Evolutionary conservation across 805 yeast species (phyloP).

Genomic region (Starmera quercuum): DNA sequence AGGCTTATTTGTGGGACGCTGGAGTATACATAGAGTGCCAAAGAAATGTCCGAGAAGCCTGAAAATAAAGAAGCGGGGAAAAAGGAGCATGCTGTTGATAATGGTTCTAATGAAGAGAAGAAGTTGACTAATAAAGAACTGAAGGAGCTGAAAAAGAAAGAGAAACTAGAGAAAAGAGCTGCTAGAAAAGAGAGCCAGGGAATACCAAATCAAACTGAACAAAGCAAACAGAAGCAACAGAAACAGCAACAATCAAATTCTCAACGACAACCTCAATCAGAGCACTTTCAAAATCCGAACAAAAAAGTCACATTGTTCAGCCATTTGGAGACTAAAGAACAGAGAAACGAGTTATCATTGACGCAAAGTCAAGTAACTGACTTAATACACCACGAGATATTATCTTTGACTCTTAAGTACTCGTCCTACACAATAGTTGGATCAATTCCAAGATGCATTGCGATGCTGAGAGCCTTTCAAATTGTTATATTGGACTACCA

Average conservation of each 20-base stretch:
- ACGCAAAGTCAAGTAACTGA: constrained; percentile 21
- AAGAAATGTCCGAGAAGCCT: no score
- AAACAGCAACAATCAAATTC: constrained; percentile 33
- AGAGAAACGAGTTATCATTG: constrained; percentile 38
- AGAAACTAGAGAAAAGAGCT: constrained; percentile 88
- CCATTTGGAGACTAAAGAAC: constrained; percentile 75
- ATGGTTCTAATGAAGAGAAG: constrained; percentile 14
- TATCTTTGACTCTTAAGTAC: constrained; percentile 69
- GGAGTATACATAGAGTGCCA: no score
- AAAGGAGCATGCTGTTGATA: constrained; percentile 1
- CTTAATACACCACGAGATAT: constrained; percentile 80
- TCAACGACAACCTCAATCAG: constrained; percentile 41
- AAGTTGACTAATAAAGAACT: constrained; percentile 67
- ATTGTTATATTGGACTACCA: constrained; percentile 69
- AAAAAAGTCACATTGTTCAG: constrained; percentile 58
- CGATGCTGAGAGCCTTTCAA: constrained; percentile 81
- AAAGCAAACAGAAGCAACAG: constrained; percentile 29
- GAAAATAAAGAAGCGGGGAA: no score
- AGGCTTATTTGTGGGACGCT: no score
- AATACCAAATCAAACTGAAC: constrained; percentile 32
- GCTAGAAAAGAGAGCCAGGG: constrained; percentile 73
- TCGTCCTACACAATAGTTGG: constrained; percentile 87
- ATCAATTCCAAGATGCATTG: constrained; percentile 74
- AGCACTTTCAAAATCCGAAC: constrained; percentile 32
- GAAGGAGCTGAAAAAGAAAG: constrained; percentile 80